phyloP scores from a whole-genome alignment of 2,329 filamentous ascomycete species.

The Aspergillus sp. region DNA sequence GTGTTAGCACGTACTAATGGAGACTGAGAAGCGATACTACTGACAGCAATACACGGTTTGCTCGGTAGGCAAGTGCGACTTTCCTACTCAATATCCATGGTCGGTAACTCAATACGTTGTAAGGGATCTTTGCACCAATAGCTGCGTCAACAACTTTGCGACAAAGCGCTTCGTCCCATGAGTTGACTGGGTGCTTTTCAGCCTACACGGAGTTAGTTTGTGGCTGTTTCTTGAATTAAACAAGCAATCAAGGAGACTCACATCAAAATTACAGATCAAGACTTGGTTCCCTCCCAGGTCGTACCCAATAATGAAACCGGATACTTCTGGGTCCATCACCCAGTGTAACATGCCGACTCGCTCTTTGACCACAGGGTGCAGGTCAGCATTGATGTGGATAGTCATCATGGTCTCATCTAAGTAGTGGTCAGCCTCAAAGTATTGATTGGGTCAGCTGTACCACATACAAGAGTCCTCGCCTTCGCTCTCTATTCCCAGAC shows the following conservation, averaged over 20 bases:
- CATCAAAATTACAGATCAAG: conserved; percentile 49
- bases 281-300: conserved; percentile 47
- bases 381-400: conserved; percentile 48
- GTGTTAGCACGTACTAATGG: not conserved
- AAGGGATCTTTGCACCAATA: conserved; percentile 29
- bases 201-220: conserved; percentile 21
- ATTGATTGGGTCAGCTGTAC: not conserved
- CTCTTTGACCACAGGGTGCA: conserved; percentile 41
- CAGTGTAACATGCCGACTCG: conserved; percentile 50
- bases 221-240: not conserved
- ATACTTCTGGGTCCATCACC: conserved; percentile 47
- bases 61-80: conserved; percentile 42
- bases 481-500: conserved; percentile 41
- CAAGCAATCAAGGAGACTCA: conserved; percentile 19
- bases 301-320: conserved; percentile 50
- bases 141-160: conserved; percentile 36
- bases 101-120: conserved; percentile 44
- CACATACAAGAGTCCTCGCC: conserved; percentile 47
- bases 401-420: conserved; percentile 52
- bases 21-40: conserved; percentile 15
- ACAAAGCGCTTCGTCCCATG: conserved; percentile 40
- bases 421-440: not conserved
- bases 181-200: conserved; percentile 37
- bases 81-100: conserved; percentile 48
- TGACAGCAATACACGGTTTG: conserved; percentile 43